Base-by-base conservation (phyloP, 192 early-diverging fungal genomes). In the Entomortierella beljakovae region DNA sequence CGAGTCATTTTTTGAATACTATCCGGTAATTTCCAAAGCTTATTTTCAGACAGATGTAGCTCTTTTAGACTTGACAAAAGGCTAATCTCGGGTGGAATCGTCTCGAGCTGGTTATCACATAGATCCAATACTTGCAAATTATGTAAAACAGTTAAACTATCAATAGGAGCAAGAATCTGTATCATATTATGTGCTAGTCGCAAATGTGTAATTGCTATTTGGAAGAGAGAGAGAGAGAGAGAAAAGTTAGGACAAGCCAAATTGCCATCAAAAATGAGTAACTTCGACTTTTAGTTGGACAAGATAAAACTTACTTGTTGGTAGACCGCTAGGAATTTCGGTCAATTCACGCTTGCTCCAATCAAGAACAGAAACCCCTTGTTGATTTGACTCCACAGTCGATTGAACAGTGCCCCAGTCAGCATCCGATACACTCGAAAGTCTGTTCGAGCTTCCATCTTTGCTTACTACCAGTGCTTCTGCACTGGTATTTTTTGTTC, bases 51-150 rank as follows among this genome's bases (percentile, higher is more conserved):
- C 25, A 83, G 58, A 15, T 73, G 68, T 0, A 83, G 46, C 20
- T 83, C 76, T 61, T 71, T 75, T 23, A 83, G 61, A 7, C 52
- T 61, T n/a, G 60, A 61, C 61, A 79, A 48, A 18, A 62, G 60
- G 2, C 73, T 79, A 23, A 83, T 43, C 70, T 83, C 81, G 0
- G 61, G 35, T 11, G 83, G 83, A n/a, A 84, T 33, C 6, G 62
- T 46, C 6, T 69, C 70, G 43, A 84, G 51, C 18, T 70, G 59
- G 43, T 83, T 84, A 40, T 81, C 63, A 16, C 80, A 84, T 1
- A 84, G 57, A 51, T 84, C 83, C 16, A 84, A 42, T 2, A 83
- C 69, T 43, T 79, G 64, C 18, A 83, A 59, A 6, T 71, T 35
- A 33, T 63, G 32, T 11, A 83, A 52, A n/a, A 48, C 35, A 6